These are phyloP conservation scores for Kwoniella shivajii DNA, from an alignment of 1,284 basidiomycete genomes.

Conservation along the genomic window DNA sequence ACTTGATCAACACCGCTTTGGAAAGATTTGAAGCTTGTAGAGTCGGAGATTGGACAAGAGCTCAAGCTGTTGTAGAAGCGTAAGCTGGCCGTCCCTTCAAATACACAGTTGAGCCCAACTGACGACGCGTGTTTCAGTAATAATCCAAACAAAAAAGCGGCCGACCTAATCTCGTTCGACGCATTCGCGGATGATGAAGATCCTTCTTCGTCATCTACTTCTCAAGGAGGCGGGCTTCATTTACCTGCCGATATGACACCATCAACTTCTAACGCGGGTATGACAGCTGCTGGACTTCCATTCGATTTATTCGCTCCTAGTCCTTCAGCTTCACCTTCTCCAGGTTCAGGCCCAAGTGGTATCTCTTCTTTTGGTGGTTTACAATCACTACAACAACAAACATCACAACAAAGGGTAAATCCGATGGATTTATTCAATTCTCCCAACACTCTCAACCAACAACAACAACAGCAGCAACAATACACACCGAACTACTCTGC, in stretches of 20 bases:
- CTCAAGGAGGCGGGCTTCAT: constrained; percentile 39
- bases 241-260: constrained; percentile 37
- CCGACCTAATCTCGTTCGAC: constrained; percentile 55
- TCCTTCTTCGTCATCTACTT: constrained; percentile 12
- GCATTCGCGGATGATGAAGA: constrained; percentile 51
- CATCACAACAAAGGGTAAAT: constrained; percentile 30
- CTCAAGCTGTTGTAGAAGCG: constrained; percentile 44
- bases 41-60: constrained; percentile 71
- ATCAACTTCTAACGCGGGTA: constrained; percentile 28
- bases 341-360: constrained; percentile 8
- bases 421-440: constrained; percentile 53
- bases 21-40: constrained; percentile 89
- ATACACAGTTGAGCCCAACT: neutral
- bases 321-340: constrained; percentile 33
- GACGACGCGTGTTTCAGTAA: constrained; percentile 17
- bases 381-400: too few relatives aligned
- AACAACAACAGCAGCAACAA: constrained; percentile 14
- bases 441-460: constrained; percentile 14
- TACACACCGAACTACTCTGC: constrained; percentile 9
- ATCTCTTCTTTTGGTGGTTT: constrained; percentile 2
- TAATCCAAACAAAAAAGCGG: constrained; percentile 49
- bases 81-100: constrained; percentile 21
- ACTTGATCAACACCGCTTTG: constrained; percentile 92
- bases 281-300: constrained; percentile 50
- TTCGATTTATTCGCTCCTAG: constrained; percentile 54